These are phyloP conservation scores for Pseudogymnoascus sp. DNA, from an alignment of 2,329 filamentous ascomycete genomes.

Conservation along the genomic window DNA sequence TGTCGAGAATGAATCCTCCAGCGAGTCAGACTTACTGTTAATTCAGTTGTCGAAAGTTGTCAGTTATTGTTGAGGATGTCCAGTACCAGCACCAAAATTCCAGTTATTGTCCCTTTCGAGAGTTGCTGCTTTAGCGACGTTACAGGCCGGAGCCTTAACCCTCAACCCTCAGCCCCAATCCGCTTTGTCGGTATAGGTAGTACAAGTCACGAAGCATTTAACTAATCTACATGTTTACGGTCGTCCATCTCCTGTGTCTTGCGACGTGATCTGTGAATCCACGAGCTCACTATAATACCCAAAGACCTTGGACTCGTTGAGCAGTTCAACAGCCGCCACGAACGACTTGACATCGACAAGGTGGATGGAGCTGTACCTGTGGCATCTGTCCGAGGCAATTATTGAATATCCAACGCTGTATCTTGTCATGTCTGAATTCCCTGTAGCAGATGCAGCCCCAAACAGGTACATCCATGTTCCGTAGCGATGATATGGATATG, in stretches of 20 bases:
- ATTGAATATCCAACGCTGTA: neutral
- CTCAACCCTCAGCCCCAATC: neutral
- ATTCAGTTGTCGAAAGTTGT: neutral
- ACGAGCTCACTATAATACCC: neutral
- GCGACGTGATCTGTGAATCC: neutral
- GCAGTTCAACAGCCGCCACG: neutral
- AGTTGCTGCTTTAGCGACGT: neutral
- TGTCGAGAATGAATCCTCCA: constrained; percentile 1
- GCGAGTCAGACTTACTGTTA: constrained; percentile 6
- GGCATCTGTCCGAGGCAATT: neutral
- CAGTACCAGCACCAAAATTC: neutral
- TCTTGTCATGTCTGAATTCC: neutral
- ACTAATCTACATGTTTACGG: constrained; percentile 5
- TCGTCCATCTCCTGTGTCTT: neutral
- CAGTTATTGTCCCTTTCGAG: neutral
- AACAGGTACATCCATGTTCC: neutral
- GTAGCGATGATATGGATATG: neutral
- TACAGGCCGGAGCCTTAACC: neutral
- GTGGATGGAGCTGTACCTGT: neutral
- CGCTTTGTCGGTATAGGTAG: neutral
- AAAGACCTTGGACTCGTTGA: neutral
- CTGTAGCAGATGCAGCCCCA: neutral
- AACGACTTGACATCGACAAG: neutral
- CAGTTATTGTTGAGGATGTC: neutral
- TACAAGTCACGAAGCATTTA: constrained; percentile 8